Evolutionary conservation across 1,139 yeast species (phyloP), one percentile per base, ranked within the genome.

Genomic region (Wickerhamiella infanticola): DNA sequence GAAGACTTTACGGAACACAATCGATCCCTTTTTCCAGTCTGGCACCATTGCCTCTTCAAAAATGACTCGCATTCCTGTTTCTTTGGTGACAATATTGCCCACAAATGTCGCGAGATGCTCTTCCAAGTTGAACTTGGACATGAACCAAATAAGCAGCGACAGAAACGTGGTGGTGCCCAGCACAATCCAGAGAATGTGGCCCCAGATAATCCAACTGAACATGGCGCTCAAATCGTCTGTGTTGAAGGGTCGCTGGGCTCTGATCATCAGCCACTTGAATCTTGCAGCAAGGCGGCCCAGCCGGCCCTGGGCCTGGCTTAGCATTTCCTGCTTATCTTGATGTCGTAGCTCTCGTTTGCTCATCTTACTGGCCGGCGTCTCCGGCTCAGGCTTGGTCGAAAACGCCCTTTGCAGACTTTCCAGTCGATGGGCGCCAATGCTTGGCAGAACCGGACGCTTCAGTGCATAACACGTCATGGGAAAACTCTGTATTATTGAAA

Each of bases 31-130:
- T 42, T 79, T 73, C 96, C 96, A 88, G 45, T 86, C 86, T 0
- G 97, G 97, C 3, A 86, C 94, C 49, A 88, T 83, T 2, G 98
- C 98, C 58, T 77, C 81, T 59, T 90, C 98, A 59, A 90, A 90
- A 1, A 85, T 79, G 9, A 90, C 95, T 0, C 82, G 78, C 54
- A 88, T 65, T n/a, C 86, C 84, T 1, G 94, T 78, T 56, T 86
- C 90, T 53, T 75, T 75, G 11, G 98, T 88, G 49, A 90, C 73
- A 47, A 83, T 66, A 56, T 82, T 83, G 7, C 97, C 97, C 37
- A 86, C 69, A 53, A 74, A 72, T 44, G 81, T 68, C 1, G 96
- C 97, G 40, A 88, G 80, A 50, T 78, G 75, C 58, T 88, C 96
- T 58, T 88, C 95, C 1, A 95, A 94, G 58, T 83, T 77, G 7